Base-by-base conservation (phyloP, 1,284 basidiomycete species). In the Trichosporon sp. region DNA sequence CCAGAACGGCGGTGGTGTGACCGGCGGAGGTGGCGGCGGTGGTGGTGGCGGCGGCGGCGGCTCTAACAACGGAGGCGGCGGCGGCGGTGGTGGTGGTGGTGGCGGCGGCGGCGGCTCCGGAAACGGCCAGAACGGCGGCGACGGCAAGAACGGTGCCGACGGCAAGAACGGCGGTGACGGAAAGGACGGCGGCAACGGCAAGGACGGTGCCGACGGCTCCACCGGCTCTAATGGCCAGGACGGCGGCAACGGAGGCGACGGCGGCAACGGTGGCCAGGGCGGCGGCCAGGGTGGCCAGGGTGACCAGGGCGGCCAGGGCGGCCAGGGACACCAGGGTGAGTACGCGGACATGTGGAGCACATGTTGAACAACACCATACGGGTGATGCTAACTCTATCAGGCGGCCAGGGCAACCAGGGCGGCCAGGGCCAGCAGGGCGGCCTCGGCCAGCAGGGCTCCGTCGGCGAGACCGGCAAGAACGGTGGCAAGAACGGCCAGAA, bases 391-490 rank as follows among this genome's bases (percentile, higher is more conserved):
- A 54, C 51, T 26, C 26, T 21, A 12, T 8, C 51, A 54, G 56
- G 56, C 56, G 31, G 26, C 56, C 56, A 59, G 56, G 56, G 56
- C 31, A 16, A 31, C 11, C 31, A 59, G 10, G 54, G 54, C 26
- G 19, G 21, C 21, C 54, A 56, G 56, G 56, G 56, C 56, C 12
- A 31, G 26, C 56, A 59, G 56, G 56, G 56, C 56, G 31, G 56
- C 26, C 56, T 35, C 31, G 56, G 56, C 12, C 12, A 8, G 26
- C 56, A 14, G 11, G 56, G 56, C 56, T 35, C 56, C 12, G 12
- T 32, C 26, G 56, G 56, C 16, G 56, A 59, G 56, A 59, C 56
- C 26, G 56, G 56, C 56, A 59, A 59, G 56, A 59, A n/a, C n/a
- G n/a, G n/a, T n/a, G n/a, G n/a, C n/a, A n/a, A n/a, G n/a, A n/a